Evolutionary conservation across 176 grass and related monocot genomes (phyloP).

Genomic region (Puya raimondii): DNA sequence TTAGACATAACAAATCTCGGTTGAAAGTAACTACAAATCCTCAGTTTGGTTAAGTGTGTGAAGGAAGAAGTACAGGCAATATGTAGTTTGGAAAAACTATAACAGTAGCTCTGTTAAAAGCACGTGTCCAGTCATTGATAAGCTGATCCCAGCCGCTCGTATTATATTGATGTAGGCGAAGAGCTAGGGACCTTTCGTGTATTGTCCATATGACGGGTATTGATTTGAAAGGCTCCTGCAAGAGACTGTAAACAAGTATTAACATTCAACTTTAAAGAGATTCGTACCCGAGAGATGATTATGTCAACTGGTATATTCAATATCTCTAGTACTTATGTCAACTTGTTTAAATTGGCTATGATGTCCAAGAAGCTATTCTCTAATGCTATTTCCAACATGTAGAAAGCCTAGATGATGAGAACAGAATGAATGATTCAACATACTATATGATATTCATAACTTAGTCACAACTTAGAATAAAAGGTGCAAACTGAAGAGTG

Average conservation of each 20-base stretch:
- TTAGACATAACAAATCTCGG: background rate
- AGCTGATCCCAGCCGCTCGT: slow-evolving; percentile 56
- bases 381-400: no score
- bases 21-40: background rate
- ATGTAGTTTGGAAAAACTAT: slow-evolving; percentile 80
- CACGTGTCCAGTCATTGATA: slow-evolving; percentile 72
- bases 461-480: no score
- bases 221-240: slow-evolving; percentile 97
- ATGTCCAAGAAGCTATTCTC: no score
- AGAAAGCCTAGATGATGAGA: no score
- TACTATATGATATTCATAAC: no score
- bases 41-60: slow-evolving; percentile 14
- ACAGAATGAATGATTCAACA: no score
- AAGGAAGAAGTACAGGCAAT: slow-evolving; percentile 63
- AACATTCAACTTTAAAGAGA: slow-evolving; percentile 5
- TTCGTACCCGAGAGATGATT: background rate
- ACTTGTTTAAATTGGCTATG: no score
- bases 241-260: slow-evolving; percentile 53
- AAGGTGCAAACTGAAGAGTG: no score
- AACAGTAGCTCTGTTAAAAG: slow-evolving; percentile 68
- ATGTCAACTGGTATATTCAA: background rate
- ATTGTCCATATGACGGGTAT: slow-evolving; percentile 96
- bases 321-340: no score
- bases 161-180: slow-evolving; percentile 46
- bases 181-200: slow-evolving; percentile 61